These are phyloP conservation scores for Pisolithus albus DNA, from an alignment of 768 basidiomycete genomes.

Conservation along the genomic window DNA sequence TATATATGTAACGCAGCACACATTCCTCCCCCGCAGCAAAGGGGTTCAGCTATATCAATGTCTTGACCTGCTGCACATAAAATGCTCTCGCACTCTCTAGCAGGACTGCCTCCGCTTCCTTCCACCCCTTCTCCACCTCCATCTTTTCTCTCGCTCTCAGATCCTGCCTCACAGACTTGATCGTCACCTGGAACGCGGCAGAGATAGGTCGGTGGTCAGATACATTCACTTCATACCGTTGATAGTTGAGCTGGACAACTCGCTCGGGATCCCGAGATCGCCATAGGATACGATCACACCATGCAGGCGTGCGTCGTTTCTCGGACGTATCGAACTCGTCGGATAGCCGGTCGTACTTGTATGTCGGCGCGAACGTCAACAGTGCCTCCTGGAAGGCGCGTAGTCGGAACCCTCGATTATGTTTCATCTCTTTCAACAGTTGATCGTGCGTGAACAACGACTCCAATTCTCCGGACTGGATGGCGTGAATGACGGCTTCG, in stretches of 20 bases:
- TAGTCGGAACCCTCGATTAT: slow-evolving; percentile 82
- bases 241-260: slow-evolving; percentile 64
- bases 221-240: slow-evolving; percentile 78
- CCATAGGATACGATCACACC: slow-evolving; percentile 95
- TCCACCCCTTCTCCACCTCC: slow-evolving; percentile 54
- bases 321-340: slow-evolving; percentile 82
- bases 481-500: slow-evolving; percentile 67
- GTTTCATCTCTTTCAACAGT: slow-evolving; percentile 80
- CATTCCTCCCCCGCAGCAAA: too few species aligned
- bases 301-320: slow-evolving; percentile 85
- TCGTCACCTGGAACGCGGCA: slow-evolving; percentile 63
- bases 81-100: slow-evolving; percentile 27
- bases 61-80: slow-evolving; percentile 27
- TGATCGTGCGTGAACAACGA: slow-evolving; percentile 76
- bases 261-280: slow-evolving; percentile 49
- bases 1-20: too few species aligned
- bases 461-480: slow-evolving; percentile 59
- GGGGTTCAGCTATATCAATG: slow-evolving; percentile 11
- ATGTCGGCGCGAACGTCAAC: slow-evolving; percentile 82
- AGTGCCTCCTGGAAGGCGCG: slow-evolving; percentile 78
- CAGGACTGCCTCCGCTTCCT: slow-evolving; percentile 23
- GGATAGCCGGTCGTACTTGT: slow-evolving; percentile 86
- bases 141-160: slow-evolving; percentile 49
- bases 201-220: slow-evolving; percentile 90
- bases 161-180: slow-evolving; percentile 64